A percentile compares a stretch with the other conserved stretches of the same genome.
Conservation (phyloP, 1,139 yeast genomes). For the Kurtzmaniella quercitrusa region DNA sequence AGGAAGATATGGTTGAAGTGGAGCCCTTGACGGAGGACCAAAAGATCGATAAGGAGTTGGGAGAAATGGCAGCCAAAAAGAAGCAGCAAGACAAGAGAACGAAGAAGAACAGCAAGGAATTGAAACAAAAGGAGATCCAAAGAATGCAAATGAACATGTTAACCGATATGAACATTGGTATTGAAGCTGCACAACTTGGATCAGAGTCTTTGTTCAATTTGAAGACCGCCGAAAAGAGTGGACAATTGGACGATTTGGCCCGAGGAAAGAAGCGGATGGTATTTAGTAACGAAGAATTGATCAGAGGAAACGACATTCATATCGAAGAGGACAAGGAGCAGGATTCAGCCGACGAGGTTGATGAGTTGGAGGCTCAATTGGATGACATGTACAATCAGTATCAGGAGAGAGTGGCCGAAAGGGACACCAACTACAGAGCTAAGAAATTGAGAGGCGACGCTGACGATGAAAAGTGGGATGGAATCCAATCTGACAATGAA, state of each 20-base stretch:
- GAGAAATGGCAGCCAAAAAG: constrained; percentile 67
- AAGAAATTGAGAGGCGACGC: constrained; percentile 77
- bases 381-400: constrained; percentile 76
- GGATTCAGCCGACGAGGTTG: constrained; percentile 58
- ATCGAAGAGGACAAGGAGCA: constrained; percentile 37
- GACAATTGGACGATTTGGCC: constrained; percentile 67
- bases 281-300: constrained; percentile 51
- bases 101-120: constrained; percentile 76
- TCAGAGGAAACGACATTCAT: constrained; percentile 52
- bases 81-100: constrained; percentile 69
- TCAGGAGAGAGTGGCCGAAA: constrained; percentile 70
- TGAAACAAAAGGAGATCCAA: constrained; percentile 79
- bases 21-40: constrained; percentile 84
- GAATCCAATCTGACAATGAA: constrained; percentile 52
- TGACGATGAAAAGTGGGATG: constrained; percentile 84
- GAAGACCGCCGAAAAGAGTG: constrained; percentile 80
- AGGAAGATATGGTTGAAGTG: constrained; percentile 46
- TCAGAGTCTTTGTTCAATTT: constrained; percentile 79
- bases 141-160: constrained; percentile 97
- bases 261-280: constrained; percentile 82
- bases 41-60: constrained; percentile 79
- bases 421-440: constrained; percentile 77
- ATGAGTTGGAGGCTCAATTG: constrained; percentile 74
- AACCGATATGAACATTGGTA: constrained; percentile 88
- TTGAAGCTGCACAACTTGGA: constrained; percentile 85